Evolutionary conservation across 805 yeast genomes (phyloP).

Genomic region (Schizosaccharomyces pombe): DNA sequence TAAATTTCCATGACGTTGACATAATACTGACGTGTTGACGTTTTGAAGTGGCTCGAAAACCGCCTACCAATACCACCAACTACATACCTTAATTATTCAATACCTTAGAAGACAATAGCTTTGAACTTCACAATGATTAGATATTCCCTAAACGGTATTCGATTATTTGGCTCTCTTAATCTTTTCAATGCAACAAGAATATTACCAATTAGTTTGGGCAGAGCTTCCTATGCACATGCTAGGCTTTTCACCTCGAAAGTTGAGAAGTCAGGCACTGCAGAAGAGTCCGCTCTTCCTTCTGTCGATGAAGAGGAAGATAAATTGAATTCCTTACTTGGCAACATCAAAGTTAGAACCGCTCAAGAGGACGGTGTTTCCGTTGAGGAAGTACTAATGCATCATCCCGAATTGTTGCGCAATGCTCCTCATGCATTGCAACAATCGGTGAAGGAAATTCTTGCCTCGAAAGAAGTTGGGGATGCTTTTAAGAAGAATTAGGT

Average conservation of each 20-base stretch:
- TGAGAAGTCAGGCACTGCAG: background rate
- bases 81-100: too few relatives aligned
- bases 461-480: background rate
- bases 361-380: background rate
- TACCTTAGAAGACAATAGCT: too few relatives aligned
- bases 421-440: background rate
- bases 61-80: too few relatives aligned
- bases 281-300: background rate
- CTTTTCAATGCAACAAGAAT: too few relatives aligned
- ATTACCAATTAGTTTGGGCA: too few relatives aligned
- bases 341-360: background rate
- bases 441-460: background rate
- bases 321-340: background rate
- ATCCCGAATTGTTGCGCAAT: background rate
- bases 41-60: too few relatives aligned
- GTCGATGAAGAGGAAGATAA: background rate
- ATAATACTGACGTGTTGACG: too few relatives aligned
- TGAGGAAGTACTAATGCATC: background rate
- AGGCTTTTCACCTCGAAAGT: background rate
- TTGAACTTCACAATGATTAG: too few relatives aligned
- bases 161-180: too few relatives aligned
- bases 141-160: too few relatives aligned
- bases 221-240: too few relatives aligned
- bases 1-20: too few relatives aligned
- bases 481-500: background rate